A percentile compares a stretch with the other conserved stretches of the same genome.
Conservation (phyloP, 345 rosid species). For the Excoecaria agallocha region DNA sequence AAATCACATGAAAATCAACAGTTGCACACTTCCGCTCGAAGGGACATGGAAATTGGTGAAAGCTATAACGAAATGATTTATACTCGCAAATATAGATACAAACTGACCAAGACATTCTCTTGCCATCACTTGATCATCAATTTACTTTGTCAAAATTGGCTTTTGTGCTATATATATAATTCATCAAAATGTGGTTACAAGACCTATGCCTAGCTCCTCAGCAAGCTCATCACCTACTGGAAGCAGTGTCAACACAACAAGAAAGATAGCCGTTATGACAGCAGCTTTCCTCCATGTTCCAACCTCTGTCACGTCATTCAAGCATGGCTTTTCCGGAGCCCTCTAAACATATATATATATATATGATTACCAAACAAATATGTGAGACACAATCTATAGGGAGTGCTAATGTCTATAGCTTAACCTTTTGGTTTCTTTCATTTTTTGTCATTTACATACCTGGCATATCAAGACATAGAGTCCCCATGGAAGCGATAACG, state of each 20-base stretch:
- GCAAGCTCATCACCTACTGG: slow-evolving; percentile 95
- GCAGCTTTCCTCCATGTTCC: slow-evolving; percentile 86
- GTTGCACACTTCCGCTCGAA: not conserved
- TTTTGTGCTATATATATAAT: slow-evolving; percentile 6
- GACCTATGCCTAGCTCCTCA: slow-evolving; percentile 93
- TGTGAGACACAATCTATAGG: slow-evolving; percentile 1
- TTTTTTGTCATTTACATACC: slow-evolving; percentile 40
- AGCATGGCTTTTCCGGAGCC: slow-evolving; percentile 83
- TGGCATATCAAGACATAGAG: slow-evolving; percentile 87
- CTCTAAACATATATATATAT: slow-evolving; percentile 53
- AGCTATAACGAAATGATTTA: not conserved
- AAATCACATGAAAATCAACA: too few species aligned
- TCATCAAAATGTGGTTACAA: slow-evolving; percentile 63
- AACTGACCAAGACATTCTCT: too few species aligned
- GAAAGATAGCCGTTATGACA: slow-evolving; percentile 49
- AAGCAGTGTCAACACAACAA: slow-evolving; percentile 69
- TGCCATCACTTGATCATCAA: not conserved
- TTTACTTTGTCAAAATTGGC: slow-evolving; percentile 19
- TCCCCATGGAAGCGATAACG: slow-evolving; percentile 94
- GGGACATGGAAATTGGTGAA: not conserved
- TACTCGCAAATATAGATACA: too few species aligned
- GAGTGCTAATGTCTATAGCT: not conserved
- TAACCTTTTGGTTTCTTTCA: not conserved
- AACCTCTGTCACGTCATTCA: slow-evolving; percentile 86
- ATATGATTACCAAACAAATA: not conserved